Base-by-base conservation (phyloP, 2,329 filamentous ascomycete genomes). In the Chaetomium sp. region DNA sequence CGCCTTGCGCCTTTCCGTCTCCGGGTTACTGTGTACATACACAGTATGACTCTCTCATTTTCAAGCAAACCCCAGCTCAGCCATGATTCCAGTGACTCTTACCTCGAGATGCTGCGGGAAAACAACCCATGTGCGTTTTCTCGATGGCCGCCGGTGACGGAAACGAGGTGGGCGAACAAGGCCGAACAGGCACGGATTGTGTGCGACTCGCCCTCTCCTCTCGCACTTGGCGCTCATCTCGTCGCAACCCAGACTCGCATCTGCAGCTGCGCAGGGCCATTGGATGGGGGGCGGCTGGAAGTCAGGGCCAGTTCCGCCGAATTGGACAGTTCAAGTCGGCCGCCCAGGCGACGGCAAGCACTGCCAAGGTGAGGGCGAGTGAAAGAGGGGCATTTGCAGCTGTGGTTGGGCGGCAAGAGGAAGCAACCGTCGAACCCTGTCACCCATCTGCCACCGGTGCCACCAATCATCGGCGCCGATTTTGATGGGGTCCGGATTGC, bases 321-420 rank as follows among this genome's bases (percentile, higher is more conserved):
- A 71, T 68, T 67, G 38, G 63, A 64, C 13, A 29, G 53, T 57
- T 57, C 60, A 65, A 62, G 63, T 61, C 57, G 69, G 63, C 61
- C 65, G 58, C 53, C 56, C 33, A 62, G 47, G 16, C 29, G 16
- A 59, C n/a, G 42, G 63, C 57, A 62, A 65, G 62, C 23, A 62
- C 42, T 21, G 59, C 49, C 65, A 49, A 70, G 60, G 60, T 50
- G 25, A 59, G 38, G 62, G 42, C 57, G 8, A 35, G 38, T 65
- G 45, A 58, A 60, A 53, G 63, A 64, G 69, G 67, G 68, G 62
- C 54, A 60, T 3, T 53, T 49, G 9, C 60, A 63, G 33, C 62
- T 66, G 68, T 71, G 70, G 70, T 72, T 72, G 71, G 70, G 66
- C 70, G 67, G 69, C 66, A 69, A 65, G 33, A 64, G 63, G 51